These are phyloP conservation scores for Salix viminalis DNA, from an alignment of 345 rosid genomes.

Conservation along the genomic window DNA sequence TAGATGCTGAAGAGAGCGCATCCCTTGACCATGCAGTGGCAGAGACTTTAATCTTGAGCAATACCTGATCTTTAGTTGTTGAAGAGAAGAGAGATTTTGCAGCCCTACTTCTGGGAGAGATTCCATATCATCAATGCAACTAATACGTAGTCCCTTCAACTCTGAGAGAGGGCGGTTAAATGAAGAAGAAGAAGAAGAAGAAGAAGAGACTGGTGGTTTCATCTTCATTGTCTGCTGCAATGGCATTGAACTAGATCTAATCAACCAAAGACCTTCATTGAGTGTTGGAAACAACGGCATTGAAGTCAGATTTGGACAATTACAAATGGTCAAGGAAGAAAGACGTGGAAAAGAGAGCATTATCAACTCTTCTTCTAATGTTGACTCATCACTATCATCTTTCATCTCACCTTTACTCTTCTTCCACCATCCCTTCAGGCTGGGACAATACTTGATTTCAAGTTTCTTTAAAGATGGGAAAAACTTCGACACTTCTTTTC, in stretches of 20 bases:
- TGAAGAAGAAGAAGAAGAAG: conserved; percentile 12
- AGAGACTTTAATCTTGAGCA: background rate
- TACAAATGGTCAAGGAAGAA: too few relatives aligned
- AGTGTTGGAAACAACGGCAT: too few relatives aligned
- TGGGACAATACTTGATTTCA: background rate
- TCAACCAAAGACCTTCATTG: too few relatives aligned
- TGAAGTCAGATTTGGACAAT: too few relatives aligned
- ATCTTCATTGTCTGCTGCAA: background rate
- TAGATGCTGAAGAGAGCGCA: too few relatives aligned
- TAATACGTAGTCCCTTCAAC: background rate
- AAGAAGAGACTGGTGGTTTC: background rate
- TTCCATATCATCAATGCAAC: background rate
- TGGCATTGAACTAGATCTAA: background rate
- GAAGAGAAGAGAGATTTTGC: conserved; percentile 8
- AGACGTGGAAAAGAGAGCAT: too few relatives aligned
- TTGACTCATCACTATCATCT: too few relatives aligned
- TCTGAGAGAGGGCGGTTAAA: background rate
- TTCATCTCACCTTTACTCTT: too few relatives aligned
- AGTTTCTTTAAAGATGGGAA: conserved; percentile 11
- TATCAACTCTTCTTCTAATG: too few relatives aligned
- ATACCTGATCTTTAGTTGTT: too few relatives aligned
- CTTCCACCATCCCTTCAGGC: too few relatives aligned
- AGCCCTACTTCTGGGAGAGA: background rate
- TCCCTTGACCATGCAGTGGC: background rate
- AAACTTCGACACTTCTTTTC: background rate